Base-by-base conservation (phyloP, 257 asterid species). In the Ajuga chamaepitys region DNA sequence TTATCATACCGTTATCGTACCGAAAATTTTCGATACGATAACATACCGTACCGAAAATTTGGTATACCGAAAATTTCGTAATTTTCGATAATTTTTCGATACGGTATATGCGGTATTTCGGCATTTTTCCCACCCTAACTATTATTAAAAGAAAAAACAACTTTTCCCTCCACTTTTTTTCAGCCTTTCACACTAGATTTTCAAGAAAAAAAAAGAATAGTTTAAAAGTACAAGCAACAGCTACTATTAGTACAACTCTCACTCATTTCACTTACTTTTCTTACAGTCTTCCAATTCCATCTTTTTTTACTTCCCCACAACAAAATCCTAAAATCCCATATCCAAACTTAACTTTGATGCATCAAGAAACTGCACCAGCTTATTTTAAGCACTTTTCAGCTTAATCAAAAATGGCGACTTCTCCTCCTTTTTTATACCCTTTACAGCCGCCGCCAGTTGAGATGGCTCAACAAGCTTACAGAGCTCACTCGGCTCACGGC, bases 401-500 rank as follows among this genome's bases (percentile, higher is more conserved):
- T 12, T 20, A 68, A 9, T 25, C 8, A 25, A 47, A 67, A 73
- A 81, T 86, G 91, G 77, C 92, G 4, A 50, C 70, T 47, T 51
- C 83, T 9, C 55, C 81, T 65, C 83, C 86, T 9, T 22, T 37
- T 13, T 18, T 78, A 53, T 81, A 84, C 70, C 85, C 88, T 2
- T 51, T 48, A 28, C 81, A 61, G 66, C 70, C 88, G 22, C 94
- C 94, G 22, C 95, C 95, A 5, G 57, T 72, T 76, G 70, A 70
- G 73, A 68, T 77, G 84, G 75, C 80, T 2, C 89, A 81, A 14
- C 85, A 83, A 44, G 86, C 83, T 1, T 80, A 82, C 75, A 25
- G 77, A 10, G 74, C 78, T 32, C 86, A 75, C 40, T 48, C 91
- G 73, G 83, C 77, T 21, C 85, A 74, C 83, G 98, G 89, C 35